phyloP scores from a whole-genome alignment of 768 basidiomycete species.

The Pisolithus orientalis region DNA sequence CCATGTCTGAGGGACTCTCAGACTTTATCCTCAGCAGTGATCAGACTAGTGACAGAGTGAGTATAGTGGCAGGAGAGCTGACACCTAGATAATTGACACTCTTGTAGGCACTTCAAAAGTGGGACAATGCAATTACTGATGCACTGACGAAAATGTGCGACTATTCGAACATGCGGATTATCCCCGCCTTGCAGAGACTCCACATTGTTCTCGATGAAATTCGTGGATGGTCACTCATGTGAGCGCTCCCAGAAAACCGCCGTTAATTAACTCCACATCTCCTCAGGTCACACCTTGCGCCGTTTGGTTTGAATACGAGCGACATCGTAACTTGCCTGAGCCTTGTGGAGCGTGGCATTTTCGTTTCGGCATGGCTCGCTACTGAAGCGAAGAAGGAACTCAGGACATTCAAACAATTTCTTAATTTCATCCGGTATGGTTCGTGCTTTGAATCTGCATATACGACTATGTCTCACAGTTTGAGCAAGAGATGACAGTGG shows the following conservation, averaged over 20 bases:
- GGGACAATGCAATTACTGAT: constrained; percentile 71
- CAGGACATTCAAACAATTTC: constrained; percentile 70
- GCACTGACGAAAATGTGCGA: constrained; percentile 69
- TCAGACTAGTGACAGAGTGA: constrained; percentile 77
- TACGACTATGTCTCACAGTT: constrained; percentile 13
- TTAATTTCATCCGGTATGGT: constrained; percentile 75
- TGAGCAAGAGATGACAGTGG: constrained; percentile 40
- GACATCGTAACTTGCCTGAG: constrained; percentile 50
- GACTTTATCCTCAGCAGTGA: constrained; percentile 77
- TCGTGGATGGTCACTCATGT: constrained; percentile 74
- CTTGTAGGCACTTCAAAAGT: constrained; percentile 69
- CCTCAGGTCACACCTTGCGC: constrained; percentile 48
- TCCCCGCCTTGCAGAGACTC: constrained; percentile 71
- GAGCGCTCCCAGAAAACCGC: constrained; percentile 24
- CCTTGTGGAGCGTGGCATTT: constrained; percentile 49
- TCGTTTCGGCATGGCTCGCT: constrained; percentile 64
- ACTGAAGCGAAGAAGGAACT: constrained; percentile 61
- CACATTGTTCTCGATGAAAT: constrained; percentile 74
- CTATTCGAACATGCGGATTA: constrained; percentile 60
- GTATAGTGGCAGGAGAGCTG: constrained; percentile 12
- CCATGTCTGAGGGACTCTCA: constrained; percentile 58
- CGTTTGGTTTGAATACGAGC: constrained; percentile 48
- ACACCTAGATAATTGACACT: constrained; percentile 14
- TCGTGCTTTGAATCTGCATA: constrained; percentile 18
- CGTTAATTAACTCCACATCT: constrained; percentile 7